Percentiles rank a stretch among this genome's conserved stretches.
Evolutionary conservation across 2,329 filamentous ascomycete genomes (phyloP).

Genomic region (Exophiala spinifera): DNA sequence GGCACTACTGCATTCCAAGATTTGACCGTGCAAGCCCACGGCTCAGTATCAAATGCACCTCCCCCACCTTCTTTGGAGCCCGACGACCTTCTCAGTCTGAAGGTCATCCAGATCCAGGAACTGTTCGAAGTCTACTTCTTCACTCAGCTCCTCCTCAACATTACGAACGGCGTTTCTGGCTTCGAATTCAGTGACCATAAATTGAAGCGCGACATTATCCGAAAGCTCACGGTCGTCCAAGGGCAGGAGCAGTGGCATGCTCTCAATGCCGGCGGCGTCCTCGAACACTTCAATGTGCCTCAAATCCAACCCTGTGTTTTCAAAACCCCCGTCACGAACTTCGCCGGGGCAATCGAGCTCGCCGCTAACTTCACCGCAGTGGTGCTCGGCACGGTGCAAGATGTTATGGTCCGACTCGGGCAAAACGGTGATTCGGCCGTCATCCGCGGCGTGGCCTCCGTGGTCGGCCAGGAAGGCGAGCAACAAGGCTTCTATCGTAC

Average conservation of each 20-base stretch:
- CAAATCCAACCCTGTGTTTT: conserved; percentile 58
- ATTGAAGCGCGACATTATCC: conserved; percentile 41
- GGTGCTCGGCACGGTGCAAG: conserved; percentile 66
- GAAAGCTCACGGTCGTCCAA: conserved; percentile 52
- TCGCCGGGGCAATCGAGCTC: conserved; percentile 58
- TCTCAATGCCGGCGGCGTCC: conserved; percentile 57
- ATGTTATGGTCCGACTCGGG: conserved; percentile 58
- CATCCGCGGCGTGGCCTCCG: conserved; percentile 57
- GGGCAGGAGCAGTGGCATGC: conserved; percentile 68
- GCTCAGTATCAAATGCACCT: conserved; percentile 59
- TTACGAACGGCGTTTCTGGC: conserved; percentile 50
- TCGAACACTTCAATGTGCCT: conserved; percentile 49
- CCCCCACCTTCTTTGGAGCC: conserved; percentile 53
- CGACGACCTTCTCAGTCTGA: conserved; percentile 52
- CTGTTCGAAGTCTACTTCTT: conserved; percentile 70
- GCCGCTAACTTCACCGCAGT: conserved; percentile 66
- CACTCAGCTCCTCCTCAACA: conserved; percentile 60
- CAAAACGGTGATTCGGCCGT: conserved; percentile 53
- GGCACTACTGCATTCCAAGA: conserved; percentile 48
- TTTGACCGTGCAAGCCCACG: conserved; percentile 58
- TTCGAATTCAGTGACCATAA: conserved; percentile 50
- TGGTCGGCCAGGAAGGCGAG: conserved; percentile 71
- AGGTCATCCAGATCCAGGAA: conserved; percentile 69
- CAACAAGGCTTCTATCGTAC: conserved; percentile 68
- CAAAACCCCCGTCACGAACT: conserved; percentile 49